These are phyloP conservation scores for Phytophthora ramorum DNA, from an alignment of 352 stramenopile genomes.

Conservation along the genomic window DNA sequence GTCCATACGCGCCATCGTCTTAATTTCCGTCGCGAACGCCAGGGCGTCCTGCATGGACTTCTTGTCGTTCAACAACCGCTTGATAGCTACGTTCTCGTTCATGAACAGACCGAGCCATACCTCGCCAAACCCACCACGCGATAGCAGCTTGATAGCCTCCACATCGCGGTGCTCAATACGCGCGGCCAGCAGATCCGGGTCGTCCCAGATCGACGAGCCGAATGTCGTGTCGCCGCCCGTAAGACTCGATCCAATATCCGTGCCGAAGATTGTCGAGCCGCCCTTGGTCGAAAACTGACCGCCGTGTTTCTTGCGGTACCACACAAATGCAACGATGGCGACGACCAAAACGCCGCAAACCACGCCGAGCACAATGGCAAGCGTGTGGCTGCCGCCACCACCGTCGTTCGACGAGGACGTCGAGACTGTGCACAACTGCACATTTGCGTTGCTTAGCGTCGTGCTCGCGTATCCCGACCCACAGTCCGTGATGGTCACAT, in stretches of 20 bases:
- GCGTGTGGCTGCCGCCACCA: conserved; percentile 35
- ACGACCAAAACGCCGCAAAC: conserved; percentile 52
- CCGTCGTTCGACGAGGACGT: conserved; percentile 21
- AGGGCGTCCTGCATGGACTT: conserved; percentile 61
- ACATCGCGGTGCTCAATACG: conserved; percentile 67
- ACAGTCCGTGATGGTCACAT: conserved; percentile 56
- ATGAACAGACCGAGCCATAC: conserved; percentile 74
- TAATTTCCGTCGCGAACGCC: conserved; percentile 69
- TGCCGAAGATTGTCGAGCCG: conserved; percentile 35
- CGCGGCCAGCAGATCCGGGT: conserved; percentile 63
- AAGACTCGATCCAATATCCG: conserved; percentile 45
- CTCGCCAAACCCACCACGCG: conserved; percentile 70
- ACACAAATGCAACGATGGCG: conserved; percentile 46
- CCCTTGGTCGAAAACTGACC: conserved; percentile 39
- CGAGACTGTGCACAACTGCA: conserved; percentile 41
- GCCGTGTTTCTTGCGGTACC: conserved; percentile 49
- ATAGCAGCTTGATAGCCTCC: conserved; percentile 62
- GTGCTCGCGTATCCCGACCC: conserved; percentile 22
- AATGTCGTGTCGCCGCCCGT: conserved; percentile 44
- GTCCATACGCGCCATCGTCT: conserved; percentile 61
- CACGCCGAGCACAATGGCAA: conserved; percentile 53
- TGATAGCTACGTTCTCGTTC: conserved; percentile 74
- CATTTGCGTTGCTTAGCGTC: conserved; percentile 26
- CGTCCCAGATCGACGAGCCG: conserved; percentile 72
- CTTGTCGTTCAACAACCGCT: conserved; percentile 62